Evolutionary conservation across 768 basidiomycete genomes (phyloP).

Genomic region (Mycena crocata): DNA sequence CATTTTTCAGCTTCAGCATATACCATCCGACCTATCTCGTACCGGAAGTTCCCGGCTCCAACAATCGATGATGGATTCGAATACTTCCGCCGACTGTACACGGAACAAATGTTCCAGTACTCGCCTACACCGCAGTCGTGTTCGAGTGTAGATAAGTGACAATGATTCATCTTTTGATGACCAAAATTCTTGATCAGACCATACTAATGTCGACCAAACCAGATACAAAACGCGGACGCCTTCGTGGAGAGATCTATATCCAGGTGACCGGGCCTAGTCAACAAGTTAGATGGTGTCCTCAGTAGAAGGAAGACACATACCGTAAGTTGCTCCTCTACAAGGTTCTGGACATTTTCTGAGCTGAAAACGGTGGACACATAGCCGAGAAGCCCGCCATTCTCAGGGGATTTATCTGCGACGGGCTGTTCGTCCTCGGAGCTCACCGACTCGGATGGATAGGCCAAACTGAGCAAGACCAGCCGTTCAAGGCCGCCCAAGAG

Average conservation of each 20-base stretch:
- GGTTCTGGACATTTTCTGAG: conserved; percentile 64
- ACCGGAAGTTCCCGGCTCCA: conserved; percentile 75
- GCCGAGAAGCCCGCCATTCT: conserved; percentile 80
- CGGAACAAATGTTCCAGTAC: conserved; percentile 91
- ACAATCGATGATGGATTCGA: conserved; percentile 85
- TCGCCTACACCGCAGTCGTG: conserved; percentile 76
- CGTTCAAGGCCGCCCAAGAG: conserved; percentile 88
- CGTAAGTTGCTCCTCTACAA: conserved; percentile 65
- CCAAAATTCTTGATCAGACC: conserved; percentile 57
- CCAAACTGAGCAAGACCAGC: conserved; percentile 78
- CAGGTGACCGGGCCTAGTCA: conserved; percentile 74
- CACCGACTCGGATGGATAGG: conserved; percentile 62
- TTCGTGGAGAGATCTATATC: conserved; percentile 82
- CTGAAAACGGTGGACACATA: conserved; percentile 94
- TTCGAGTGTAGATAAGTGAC: conserved; percentile 72
- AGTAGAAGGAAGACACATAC: conserved; percentile 50
- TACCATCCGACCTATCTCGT: conserved; percentile 38
- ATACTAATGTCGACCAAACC: conserved; percentile 74
- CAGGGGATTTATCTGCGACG: conserved; percentile 63
- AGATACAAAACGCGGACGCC: conserved; percentile 82
- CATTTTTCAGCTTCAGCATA: conserved; percentile 22
- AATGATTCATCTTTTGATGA: conserved; percentile 76
- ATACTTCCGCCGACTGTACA: conserved; percentile 80
- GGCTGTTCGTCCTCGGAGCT: conserved; percentile 68
- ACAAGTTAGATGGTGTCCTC: conserved; percentile 8